Conservation (phyloP, 2,329 filamentous ascomycete genomes). For the Colletotrichum noveboracense region DNA sequence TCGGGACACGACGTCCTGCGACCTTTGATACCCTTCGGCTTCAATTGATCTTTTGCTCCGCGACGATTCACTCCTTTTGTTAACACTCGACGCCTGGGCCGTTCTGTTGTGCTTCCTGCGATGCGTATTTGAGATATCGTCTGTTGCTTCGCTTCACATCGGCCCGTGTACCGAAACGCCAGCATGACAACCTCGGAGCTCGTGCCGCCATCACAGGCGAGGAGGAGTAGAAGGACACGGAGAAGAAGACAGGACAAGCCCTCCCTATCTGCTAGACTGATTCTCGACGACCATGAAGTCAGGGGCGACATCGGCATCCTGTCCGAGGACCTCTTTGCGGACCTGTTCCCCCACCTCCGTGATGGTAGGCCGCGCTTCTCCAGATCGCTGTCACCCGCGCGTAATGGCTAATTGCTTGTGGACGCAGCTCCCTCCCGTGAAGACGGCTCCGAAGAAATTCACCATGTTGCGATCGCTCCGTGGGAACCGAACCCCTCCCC, state of each 20-base stretch:
- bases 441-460: slow-evolving; percentile 42
- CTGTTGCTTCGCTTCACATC: not conserved
- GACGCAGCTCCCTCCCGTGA: not conserved
- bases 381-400: not conserved
- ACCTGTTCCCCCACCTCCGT: slow-evolving; percentile 73
- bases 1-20: not conserved
- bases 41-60: not conserved
- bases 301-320: slow-evolving; percentile 86
- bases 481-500: slow-evolving; percentile 67
- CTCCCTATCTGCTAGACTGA: slow-evolving; percentile 77
- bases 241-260: slow-evolving; percentile 72
- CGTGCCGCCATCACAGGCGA: slow-evolving; percentile 28
- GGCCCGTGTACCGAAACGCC: not conserved
- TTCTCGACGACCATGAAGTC: slow-evolving; percentile 79
- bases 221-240: slow-evolving; percentile 47
- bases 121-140: slow-evolving; percentile 1
- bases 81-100: not conserved
- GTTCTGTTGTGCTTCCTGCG: not conserved
- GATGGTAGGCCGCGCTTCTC: slow-evolving; percentile 45
- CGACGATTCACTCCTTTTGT: not conserved
- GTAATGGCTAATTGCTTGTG: not conserved
- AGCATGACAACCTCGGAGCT: slow-evolving; percentile 26
- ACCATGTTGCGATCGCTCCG: slow-evolving; percentile 75
- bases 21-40: not conserved
- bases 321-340: slow-evolving; percentile 83